Percentiles rank a stretch among this genome's conserved stretches.
Conservation (phyloP, 2,329 filamentous ascomycete genomes). For the Shiraia bambusicola region DNA sequence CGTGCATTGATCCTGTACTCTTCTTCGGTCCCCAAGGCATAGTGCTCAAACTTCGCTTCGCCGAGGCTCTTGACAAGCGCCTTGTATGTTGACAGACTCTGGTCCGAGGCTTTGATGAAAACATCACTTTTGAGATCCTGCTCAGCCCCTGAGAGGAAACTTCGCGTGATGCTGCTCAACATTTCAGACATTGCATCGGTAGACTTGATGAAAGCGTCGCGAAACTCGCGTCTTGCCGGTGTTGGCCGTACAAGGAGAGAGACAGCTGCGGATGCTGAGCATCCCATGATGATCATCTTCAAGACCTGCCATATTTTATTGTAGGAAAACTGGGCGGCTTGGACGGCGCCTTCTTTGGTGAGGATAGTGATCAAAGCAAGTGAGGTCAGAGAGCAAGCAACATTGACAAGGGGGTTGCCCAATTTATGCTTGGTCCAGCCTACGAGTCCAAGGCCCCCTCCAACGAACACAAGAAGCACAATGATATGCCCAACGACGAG, state of each 20-base stretch:
- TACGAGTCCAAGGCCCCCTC: slow-evolving; percentile 81
- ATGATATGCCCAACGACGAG: slow-evolving; percentile 74
- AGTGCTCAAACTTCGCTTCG: slow-evolving; percentile 90
- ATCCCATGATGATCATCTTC: slow-evolving; percentile 59
- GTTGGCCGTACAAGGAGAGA: slow-evolving; percentile 74
- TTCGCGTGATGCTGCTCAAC: slow-evolving; percentile 76
- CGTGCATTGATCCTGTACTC: slow-evolving; percentile 77
- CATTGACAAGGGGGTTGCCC: slow-evolving; percentile 77
- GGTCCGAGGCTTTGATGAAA: slow-evolving; percentile 62
- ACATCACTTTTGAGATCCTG: slow-evolving; percentile 69
- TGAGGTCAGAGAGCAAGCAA: slow-evolving; percentile 76
- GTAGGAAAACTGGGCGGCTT: slow-evolving; percentile 77
- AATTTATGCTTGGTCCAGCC: slow-evolving; percentile 83
- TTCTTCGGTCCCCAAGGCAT: slow-evolving; percentile 73
- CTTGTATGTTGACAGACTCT: slow-evolving; percentile 67
- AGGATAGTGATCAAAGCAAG: slow-evolving; percentile 87
- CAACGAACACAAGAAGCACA: slow-evolving; percentile 80
- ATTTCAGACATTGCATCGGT: slow-evolving; percentile 78
- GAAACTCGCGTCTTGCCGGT: slow-evolving; percentile 72
- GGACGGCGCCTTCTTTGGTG: slow-evolving; percentile 87
- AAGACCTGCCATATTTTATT: slow-evolving; percentile 74
- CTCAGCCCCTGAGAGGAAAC: slow-evolving; percentile 81
- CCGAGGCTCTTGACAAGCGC: slow-evolving; percentile 74
- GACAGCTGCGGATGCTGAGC: slow-evolving; percentile 52
- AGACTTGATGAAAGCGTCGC: slow-evolving; percentile 70